Evolutionary conservation across 768 basidiomycete genomes (phyloP).

Genomic region (Tricholoma flavovirens): DNA sequence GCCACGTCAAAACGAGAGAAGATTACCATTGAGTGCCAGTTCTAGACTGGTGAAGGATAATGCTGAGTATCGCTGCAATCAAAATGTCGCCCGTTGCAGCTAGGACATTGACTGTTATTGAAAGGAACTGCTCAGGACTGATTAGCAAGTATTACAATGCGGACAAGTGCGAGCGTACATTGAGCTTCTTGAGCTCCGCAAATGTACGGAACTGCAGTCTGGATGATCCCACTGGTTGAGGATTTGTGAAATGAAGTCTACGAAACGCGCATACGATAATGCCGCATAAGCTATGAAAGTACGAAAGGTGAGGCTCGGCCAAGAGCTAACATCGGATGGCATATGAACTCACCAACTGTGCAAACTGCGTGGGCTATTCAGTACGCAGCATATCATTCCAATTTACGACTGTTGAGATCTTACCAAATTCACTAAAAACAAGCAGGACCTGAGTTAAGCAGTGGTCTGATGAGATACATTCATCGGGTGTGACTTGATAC

Average conservation of each 20-base stretch:
- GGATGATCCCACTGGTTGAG: too few relatives aligned
- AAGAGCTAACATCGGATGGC: too few relatives aligned
- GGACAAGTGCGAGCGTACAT: not conserved
- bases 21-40: conserved; percentile 42
- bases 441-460: conserved; percentile 20
- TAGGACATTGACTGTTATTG: conserved; percentile 38
- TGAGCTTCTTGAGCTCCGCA: conserved; percentile 18
- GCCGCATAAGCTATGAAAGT: too few relatives aligned
- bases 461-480: not conserved
- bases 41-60: conserved; percentile 36
- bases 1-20: not conserved
- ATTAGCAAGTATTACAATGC: not conserved
- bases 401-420: conserved; percentile 4
- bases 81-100: conserved; percentile 42
- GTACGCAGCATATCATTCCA: too few relatives aligned
- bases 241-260: too few relatives aligned
- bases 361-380: too few relatives aligned
- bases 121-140: conserved; percentile 24
- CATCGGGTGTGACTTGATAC: too few relatives aligned
- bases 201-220: conserved; percentile 9
- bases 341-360: too few relatives aligned
- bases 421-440: conserved; percentile 37
- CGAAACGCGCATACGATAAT: too few relatives aligned
- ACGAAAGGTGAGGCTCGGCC: too few relatives aligned
- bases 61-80: conserved; percentile 37